Percentiles rank a stretch among this genome's conserved stretches.
Evolutionary conservation across 495 filamentous ascomycete genomes (phyloP).

Genomic region (Lophiotrema nucula): DNA sequence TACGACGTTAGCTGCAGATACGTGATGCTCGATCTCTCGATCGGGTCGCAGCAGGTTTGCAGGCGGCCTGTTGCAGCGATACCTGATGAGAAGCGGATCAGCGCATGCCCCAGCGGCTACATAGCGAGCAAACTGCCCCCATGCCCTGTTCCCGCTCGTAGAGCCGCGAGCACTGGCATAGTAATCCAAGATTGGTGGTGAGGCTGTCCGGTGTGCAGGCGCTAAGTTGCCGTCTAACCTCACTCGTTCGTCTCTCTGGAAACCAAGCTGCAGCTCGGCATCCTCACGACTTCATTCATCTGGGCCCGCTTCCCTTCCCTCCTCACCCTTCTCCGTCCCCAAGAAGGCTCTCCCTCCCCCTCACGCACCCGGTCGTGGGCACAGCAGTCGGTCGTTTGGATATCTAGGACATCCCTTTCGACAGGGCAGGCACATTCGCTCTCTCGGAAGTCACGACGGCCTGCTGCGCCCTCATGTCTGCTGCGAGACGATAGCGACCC

Average conservation of each 20-base stretch:
- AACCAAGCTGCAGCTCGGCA: constrained; percentile 29
- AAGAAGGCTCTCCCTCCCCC: constrained; percentile 30
- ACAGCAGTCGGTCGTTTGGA: constrained; percentile 19
- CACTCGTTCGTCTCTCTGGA: constrained; percentile 8
- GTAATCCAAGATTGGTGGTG: constrained; percentile 8
- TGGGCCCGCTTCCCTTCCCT: constrained; percentile 7
- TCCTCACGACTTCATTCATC: constrained; percentile 25
- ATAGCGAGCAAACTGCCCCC: constrained; percentile 1
- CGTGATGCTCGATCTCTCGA: neutral
- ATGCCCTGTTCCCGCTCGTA: constrained; percentile 4
- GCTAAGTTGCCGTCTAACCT: constrained; percentile 28
- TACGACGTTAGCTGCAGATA: neutral
- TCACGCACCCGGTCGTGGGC: constrained; percentile 5
- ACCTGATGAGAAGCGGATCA: neutral
- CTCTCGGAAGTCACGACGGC: constrained; percentile 8
- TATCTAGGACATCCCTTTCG: neutral
- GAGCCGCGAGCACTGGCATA: constrained; percentile 23
- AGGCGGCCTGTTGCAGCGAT: too few relatives aligned
- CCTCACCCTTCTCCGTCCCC: constrained; percentile 35
- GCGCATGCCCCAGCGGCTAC: neutral
- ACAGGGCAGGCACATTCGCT: constrained; percentile 13
- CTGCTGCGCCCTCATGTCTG: constrained; percentile 27
- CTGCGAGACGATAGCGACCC: constrained; percentile 19
- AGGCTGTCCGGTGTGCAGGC: constrained; percentile 2
- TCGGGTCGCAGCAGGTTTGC: neutral